Evolutionary conservation across 1,139 yeast genomes (phyloP), one percentile per base, ranked within the genome.

Genomic region (Saccharomyces hybrid): DNA sequence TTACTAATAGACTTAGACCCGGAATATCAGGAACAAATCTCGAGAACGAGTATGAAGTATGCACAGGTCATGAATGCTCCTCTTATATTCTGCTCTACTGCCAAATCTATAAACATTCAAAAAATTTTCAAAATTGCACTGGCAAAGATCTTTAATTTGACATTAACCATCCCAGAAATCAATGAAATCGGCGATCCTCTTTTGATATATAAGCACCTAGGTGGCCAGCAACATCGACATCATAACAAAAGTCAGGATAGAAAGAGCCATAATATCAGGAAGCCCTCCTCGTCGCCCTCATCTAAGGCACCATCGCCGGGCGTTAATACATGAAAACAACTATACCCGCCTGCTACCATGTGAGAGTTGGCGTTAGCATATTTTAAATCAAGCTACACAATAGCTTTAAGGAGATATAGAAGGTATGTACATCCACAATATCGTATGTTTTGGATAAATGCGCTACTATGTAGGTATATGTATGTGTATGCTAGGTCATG

Each of bases 1-100:
- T 76, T 85, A 59, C 91, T 93, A 69, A 83, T 88, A 38, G 93
- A 87, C 63, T 73, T 88, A 67, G 82, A 95, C 51, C 81, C 79
- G 48, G 86, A 83, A 55, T 96, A 91, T 64, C 98, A 93, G 69
- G 80, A 82, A 56, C 95, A 88, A 65, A 81, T 93, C 51, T 88
- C 96, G 6, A 83, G 80, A 57, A 91, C 86, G 66, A 95, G 96
- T 6, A 83, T 86, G 71, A 82, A 85, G 66, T 93, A 88, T 69
- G 96, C 98, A 16, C 79, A 76, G 61, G 96, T 95, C 47, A 91
- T 93, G 97, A 84, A 84, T 64, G 88, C 96, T 0, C 90, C 96
- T 16, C 78, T 93, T 52, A 80, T 93, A 9, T 95, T 93, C 70
- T 88, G 96, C 64, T 91, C 98, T 7, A 89, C 98, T 0, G 84